Base-by-base conservation (phyloP, 345 rosid species). In the Eucalyptus victrix region DNA sequence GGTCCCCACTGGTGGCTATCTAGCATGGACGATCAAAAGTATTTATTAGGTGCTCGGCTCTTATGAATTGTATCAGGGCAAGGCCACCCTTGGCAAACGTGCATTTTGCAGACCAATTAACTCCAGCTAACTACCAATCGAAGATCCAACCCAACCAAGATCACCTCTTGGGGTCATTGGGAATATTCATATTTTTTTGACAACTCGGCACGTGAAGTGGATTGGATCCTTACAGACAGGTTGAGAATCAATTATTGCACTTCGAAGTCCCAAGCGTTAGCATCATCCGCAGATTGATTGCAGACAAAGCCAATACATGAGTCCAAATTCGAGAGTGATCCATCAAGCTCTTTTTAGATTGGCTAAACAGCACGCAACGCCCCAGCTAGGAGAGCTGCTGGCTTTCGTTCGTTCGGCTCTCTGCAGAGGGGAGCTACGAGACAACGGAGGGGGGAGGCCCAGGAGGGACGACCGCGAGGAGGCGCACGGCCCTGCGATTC, bases 401-500 rank as follows among this genome's bases (percentile, higher is more conserved):
- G 56, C 56, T 53, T 53, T 9, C 47, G 44, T 34, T 19, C 81
- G 81, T 19, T 19, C 81, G 81, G 28, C 81, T 34, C 3, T 12
- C 49, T 19, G 45, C 45, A 72, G 81, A 37, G 28, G 30, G 56
- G 16, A 37, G 47, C 83, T 76, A 76, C 0, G 28, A 11, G 83
- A 76, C 83, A 76, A 21, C 9, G 45, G 45, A 21, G 28, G 45
- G 47, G 47, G 83, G 47, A 21, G 47, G 83, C 30, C 83, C 83
- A 3, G 30, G 83, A 76, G 47, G 28, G 83, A 12, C 28, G 83
- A 37, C 83, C 83, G 23, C 12, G 1, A 37, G 83, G 83, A 19
- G 83, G 83, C 83, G 83, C 83, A 76, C 15, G 83, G 83, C 83
- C 83, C 83, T 76, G 83, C 83, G 47, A 11, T 76, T 76, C 83